Base-by-base conservation (phyloP, 75 land plant genomes). In the Sequoiadendron giganteum region DNA sequence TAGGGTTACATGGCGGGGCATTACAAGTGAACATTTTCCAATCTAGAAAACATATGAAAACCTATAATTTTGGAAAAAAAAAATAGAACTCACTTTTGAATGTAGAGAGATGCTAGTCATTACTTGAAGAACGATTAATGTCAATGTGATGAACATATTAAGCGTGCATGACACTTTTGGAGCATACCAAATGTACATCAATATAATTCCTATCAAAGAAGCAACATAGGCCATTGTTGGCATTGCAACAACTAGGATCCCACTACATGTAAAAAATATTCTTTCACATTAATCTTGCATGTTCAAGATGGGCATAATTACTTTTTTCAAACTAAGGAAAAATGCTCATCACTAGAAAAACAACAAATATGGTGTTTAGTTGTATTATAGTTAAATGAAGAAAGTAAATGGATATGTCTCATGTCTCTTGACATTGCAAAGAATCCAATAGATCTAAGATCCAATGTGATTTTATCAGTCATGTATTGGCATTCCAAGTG, bases 181-280 rank as follows among this genome's bases (percentile, higher is more conserved):
- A 77, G 90, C 94, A 83, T 97, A 98, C 96, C 97, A 95, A 48
- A 95, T 88, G 90, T 95, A 98, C 99, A 98, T 97, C 90, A 95
- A 25, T 10, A 97, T 81, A 84, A 95, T 90, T 54, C 96, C 99
- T 86, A 85, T 76, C 15, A 97, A 36, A 42, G 95, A 92, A 83
- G 93, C 86, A 14, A 92, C 87, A 89, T 92, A 95, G 55, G 95
- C 86, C 36, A 77, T 36, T 10, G 90, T 87, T 88, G 99, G 89
- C 5, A 95, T 78, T 75, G 91, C 75, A 85, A 93, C 88, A 42
- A 92, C 85, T 48, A 93, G 95, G 80, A 94, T 85, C 18, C 89
- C 96, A 85, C 99, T 97, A 95, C 94, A 93, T 21, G 70, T 55
- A 88, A 85, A 75, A 21, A 85, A 36, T 42, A 56, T 13, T 10